phyloP scores from a whole-genome alignment of 805 yeast genomes.

The Candida andamanensis region DNA sequence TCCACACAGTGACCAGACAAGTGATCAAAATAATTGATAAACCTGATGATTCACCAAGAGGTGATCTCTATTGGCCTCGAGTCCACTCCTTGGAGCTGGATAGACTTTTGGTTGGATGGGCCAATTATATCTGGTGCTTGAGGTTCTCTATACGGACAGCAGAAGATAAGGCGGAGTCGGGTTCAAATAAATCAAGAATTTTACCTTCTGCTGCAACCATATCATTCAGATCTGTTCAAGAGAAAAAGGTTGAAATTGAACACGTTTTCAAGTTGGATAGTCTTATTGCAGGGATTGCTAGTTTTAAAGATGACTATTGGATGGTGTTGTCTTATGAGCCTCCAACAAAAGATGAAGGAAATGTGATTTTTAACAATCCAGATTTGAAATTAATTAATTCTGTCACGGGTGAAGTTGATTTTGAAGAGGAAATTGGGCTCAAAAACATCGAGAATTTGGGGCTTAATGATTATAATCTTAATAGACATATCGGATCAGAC shows the following conservation, averaged over 20 bases:
- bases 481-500: slow-evolving; percentile 41
- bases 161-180: slow-evolving; percentile 10
- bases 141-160: slow-evolving; percentile 33
- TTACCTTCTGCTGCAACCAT: slow-evolving; percentile 53
- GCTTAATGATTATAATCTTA: slow-evolving; percentile 73
- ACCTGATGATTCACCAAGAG: slow-evolving; percentile 53
- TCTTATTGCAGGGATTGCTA: slow-evolving; percentile 70
- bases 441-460: slow-evolving; percentile 56
- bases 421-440: slow-evolving; percentile 73
- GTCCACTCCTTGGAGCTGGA: slow-evolving; percentile 61
- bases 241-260: slow-evolving; percentile 42
- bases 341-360: slow-evolving; percentile 20
- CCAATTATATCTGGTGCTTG: slow-evolving; percentile 66
- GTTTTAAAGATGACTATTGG: slow-evolving; percentile 68
- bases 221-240: slow-evolving; percentile 43
- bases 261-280: slow-evolving; percentile 44
- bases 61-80: slow-evolving; percentile 83
- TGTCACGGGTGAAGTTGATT: slow-evolving; percentile 61
- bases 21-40: slow-evolving; percentile 49
- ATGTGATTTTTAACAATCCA: slow-evolving; percentile 46
- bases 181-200: slow-evolving; percentile 28
- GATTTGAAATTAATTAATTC: slow-evolving; percentile 69
- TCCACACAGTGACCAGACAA: slow-evolving; percentile 49
- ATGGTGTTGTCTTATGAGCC: slow-evolving; percentile 53
- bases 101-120: slow-evolving; percentile 79